Percentiles rank a stretch among this genome's conserved stretches.
Evolutionary conservation across 164 flowering plant species (phyloP).

Genomic region (Macadamia tetraphylla): DNA sequence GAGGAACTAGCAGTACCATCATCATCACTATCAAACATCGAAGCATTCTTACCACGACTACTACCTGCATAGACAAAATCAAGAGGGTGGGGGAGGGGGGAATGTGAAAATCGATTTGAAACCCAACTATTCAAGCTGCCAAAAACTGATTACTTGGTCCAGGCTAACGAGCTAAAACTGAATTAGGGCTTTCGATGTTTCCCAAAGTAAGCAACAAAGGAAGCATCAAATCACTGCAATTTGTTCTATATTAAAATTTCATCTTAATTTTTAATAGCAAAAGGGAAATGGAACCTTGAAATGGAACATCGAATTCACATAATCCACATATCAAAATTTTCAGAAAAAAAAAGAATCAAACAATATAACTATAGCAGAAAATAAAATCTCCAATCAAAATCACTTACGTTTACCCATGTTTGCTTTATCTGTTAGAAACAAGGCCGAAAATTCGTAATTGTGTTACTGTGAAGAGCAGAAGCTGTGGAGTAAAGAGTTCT

Average conservation of each 20-base stretch:
- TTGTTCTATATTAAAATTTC: too few relatives aligned
- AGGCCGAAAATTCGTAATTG: not conserved
- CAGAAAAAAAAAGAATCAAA: not conserved
- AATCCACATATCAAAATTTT: not conserved
- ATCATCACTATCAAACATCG: slow-evolving; percentile 65
- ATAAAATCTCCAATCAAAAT: not conserved
- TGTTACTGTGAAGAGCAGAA: not conserved
- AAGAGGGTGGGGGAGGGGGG: too few relatives aligned
- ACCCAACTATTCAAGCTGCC: not conserved
- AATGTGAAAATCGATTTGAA: not conserved
- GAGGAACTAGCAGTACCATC: slow-evolving; percentile 61
- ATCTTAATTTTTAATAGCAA: too few relatives aligned
- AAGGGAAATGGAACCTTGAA: too few relatives aligned
- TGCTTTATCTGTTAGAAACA: not conserved
- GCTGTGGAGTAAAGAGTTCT: not conserved
- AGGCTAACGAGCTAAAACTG: not conserved
- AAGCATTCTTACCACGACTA: slow-evolving; percentile 50
- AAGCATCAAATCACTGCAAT: not conserved
- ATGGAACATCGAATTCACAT: not conserved
- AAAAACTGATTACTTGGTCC: not conserved
- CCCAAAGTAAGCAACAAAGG: too few relatives aligned
- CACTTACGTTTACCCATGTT: not conserved
- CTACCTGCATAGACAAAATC: slow-evolving; percentile 33
- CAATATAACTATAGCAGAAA: not conserved
- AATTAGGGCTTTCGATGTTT: not conserved